Evolutionary conservation across 129 eudicot species (phyloP), one percentile per base, ranked within the genome.

Genomic region (Oenanthe sinensis): DNA sequence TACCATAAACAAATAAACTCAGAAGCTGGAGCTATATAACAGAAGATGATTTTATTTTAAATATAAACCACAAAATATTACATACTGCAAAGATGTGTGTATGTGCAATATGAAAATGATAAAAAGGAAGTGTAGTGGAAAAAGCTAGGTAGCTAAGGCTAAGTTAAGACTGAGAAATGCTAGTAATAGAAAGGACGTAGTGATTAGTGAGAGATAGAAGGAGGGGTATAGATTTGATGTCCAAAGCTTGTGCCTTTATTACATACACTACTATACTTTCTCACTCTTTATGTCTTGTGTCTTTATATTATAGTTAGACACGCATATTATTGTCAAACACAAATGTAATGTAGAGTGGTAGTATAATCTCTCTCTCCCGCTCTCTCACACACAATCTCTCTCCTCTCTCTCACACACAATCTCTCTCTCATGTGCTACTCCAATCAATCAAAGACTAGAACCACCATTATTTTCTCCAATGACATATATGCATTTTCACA

Each of bases 71-170:
- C 72, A 67, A 26, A 30, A 26, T 13, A 4, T 67, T 0, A 67
- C 72, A 30, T 12, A 67, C 72, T 67, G 42, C 72, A 67, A 67
- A 67, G 42, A 67, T 67, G 72, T 67, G 72, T 67, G 72, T 67
- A 33, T 67, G 39, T 30, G 72, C 72, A 67, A 67, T 67, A 67
- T 67, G 43, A 30, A 16, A 30, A 67, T 30, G 72, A 60, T n/a
- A 15, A 60, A 60, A 60, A 60, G 68, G 15, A 42, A 11, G 72
- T 67, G 72, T 33, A 67, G 72, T 67, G 72, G 72, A 67, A 67
- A 67, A 67, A 67, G 68, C 68, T 60, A 60, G 68, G 33, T 54
- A 54, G 62, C 42, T 39, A 39, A 5, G 42, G 42, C 42, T 39
- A 1, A 39, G 42, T 67, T 67, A 67, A 67, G 42, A 28, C 30